phyloP scores from a whole-genome alignment of 345 rosid genomes.

The Camelina sativa region DNA sequence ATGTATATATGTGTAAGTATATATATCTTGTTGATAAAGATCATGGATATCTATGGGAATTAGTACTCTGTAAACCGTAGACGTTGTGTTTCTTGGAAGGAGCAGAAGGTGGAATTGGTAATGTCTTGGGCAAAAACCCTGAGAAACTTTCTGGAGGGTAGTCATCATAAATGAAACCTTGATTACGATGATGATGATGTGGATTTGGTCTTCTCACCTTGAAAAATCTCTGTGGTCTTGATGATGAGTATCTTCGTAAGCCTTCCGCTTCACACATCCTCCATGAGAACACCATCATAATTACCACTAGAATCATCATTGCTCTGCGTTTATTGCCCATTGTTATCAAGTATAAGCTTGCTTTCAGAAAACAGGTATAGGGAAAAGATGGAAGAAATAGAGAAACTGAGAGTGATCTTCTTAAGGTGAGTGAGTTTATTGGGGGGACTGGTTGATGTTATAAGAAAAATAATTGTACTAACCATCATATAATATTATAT shows the following conservation, averaged over 20 bases:
- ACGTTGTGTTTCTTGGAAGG: constrained; percentile 74
- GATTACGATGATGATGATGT: constrained; percentile 13
- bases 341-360: constrained; percentile 10
- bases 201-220: constrained; percentile 42
- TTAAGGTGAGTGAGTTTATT: constrained; percentile 25
- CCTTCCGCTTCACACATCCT: constrained; percentile 37
- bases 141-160: constrained; percentile 45
- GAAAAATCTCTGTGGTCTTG: constrained; percentile 46
- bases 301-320: constrained; percentile 28
- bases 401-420: constrained; percentile 31
- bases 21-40: constrained; percentile 11
- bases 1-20: constrained; percentile 28
- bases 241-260: constrained; percentile 39
- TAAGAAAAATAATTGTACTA: constrained; percentile 23
- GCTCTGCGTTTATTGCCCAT: constrained; percentile 38
- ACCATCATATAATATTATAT: constrained; percentile 4
- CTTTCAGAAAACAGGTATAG: constrained; percentile 19
- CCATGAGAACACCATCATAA: constrained; percentile 41
- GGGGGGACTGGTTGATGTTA: constrained; percentile 28
- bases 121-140: constrained; percentile 62
- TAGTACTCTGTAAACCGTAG: constrained; percentile 50
- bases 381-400: constrained; percentile 18
- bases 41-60: constrained; percentile 47
- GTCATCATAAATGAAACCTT: constrained; percentile 31
- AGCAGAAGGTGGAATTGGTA: constrained; percentile 68